These are phyloP conservation scores for Ganoderma meredithae DNA, from an alignment of 1,284 basidiomycete genomes.

Conservation along the genomic window DNA sequence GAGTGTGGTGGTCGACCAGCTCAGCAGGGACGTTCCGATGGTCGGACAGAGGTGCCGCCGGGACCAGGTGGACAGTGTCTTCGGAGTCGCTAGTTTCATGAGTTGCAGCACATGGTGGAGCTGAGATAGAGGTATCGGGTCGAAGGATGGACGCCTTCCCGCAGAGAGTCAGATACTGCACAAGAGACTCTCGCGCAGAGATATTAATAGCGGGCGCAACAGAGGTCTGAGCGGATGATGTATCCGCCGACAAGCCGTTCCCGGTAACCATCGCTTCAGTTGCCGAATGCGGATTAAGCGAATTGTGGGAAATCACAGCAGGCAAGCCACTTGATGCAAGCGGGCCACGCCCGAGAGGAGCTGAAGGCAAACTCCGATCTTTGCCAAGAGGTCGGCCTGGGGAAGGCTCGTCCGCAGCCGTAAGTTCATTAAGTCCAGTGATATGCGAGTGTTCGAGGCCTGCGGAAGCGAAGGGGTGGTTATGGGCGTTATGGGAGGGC, in stretches of 20 bases:
- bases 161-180: slow-evolving; percentile 31
- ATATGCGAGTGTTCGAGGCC: background rate
- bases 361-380: background rate
- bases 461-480: background rate
- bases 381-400: too few species aligned
- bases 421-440: background rate
- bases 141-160: slow-evolving; percentile 22
- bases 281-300: background rate
- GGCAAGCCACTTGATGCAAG: background rate
- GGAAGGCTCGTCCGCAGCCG: slow-evolving; percentile 5
- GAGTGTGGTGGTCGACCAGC: slow-evolving; percentile 56
- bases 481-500: background rate
- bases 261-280: background rate
- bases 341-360: background rate
- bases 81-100: background rate
- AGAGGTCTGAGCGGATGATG: background rate
- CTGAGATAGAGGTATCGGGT: background rate
- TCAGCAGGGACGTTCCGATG: slow-evolving; percentile 45
- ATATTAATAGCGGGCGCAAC: background rate
- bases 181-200: slow-evolving; percentile 31
- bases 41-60: background rate
- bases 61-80: background rate
- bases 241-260: background rate
- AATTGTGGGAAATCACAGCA: background rate
- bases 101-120: background rate